phyloP scores from a whole-genome alignment of 2,329 filamentous ascomycete genomes.

The Botrytis sinoallii region DNA sequence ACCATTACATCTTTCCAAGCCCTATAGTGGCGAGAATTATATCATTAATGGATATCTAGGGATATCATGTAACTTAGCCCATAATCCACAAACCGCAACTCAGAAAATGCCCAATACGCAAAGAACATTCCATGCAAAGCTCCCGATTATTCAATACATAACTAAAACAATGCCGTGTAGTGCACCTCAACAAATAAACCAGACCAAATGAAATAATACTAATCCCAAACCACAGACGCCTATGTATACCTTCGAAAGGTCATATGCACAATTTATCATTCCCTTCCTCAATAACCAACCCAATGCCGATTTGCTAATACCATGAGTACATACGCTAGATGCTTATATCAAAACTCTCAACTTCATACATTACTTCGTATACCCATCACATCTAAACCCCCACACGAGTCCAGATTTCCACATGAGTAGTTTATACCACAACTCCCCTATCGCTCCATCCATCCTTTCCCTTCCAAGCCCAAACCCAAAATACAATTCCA shows the following conservation, averaged over 20 bases:
- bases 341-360: background rate
- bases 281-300: background rate
- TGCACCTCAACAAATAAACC: background rate
- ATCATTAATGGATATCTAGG: background rate
- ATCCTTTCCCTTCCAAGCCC: conserved; percentile 72
- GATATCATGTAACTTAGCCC: too few species aligned
- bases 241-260: background rate
- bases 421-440: conserved; percentile 48
- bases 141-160: background rate
- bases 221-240: background rate
- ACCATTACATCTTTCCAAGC: background rate
- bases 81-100: background rate
- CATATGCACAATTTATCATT: background rate
- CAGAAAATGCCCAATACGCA: background rate
- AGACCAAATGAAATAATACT: background rate
- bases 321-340: background rate
- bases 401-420: background rate
- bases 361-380: background rate
- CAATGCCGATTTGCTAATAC: background rate
- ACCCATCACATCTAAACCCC: background rate
- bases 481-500: conserved; percentile 67
- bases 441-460: conserved; percentile 78
- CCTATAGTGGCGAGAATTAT: background rate
- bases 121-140: background rate
- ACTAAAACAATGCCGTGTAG: background rate